A percentile compares a stretch with the other conserved stretches of the same genome.
Evolutionary conservation across 345 rosid species (phyloP).

Genomic region (Streptanthus diversifolius): DNA sequence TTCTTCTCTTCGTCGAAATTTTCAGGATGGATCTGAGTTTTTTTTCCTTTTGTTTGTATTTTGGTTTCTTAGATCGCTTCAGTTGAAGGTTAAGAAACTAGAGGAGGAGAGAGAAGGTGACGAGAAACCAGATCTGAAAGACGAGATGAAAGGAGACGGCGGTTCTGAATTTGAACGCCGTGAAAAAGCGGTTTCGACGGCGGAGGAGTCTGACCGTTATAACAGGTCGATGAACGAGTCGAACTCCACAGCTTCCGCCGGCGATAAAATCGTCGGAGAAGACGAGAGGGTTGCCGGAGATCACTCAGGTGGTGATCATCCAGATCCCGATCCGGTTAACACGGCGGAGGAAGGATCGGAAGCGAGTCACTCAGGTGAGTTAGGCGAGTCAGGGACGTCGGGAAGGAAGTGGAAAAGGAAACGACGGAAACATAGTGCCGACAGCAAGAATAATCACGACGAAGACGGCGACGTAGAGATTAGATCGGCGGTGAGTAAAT

Average conservation of each 20-base stretch:
- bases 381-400: constrained; percentile 54
- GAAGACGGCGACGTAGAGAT: constrained; percentile 18
- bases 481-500: constrained; percentile 36
- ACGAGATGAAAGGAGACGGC: constrained; percentile 14
- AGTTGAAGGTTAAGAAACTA: constrained; percentile 35
- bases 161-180: constrained; percentile 13
- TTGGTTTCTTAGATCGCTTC: constrained; percentile 36
- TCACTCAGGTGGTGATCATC: constrained; percentile 22
- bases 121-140: constrained; percentile 36
- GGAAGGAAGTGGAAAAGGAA: constrained; percentile 37
- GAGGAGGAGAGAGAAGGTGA: constrained; percentile 31
- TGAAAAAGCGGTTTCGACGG: constrained; percentile 3
- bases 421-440: constrained; percentile 28
- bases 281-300: constrained; percentile 3
- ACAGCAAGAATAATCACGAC: constrained; percentile 18
- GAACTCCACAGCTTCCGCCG: constrained; percentile 57
- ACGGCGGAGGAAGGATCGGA: constrained; percentile 37
- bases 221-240: constrained; percentile 74
- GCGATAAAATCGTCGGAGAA: constrained; percentile 29
- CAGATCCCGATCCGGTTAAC: constrained; percentile 37
- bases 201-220: constrained; percentile 54
- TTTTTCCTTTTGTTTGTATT: background rate
- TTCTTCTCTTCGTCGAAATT: no score
- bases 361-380: constrained; percentile 39
- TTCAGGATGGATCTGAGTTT: constrained; percentile 23